Evolutionary conservation across 1,139 yeast species (phyloP), one percentile per base, ranked within the genome.

Genomic region (Starmera stellimalicola): DNA sequence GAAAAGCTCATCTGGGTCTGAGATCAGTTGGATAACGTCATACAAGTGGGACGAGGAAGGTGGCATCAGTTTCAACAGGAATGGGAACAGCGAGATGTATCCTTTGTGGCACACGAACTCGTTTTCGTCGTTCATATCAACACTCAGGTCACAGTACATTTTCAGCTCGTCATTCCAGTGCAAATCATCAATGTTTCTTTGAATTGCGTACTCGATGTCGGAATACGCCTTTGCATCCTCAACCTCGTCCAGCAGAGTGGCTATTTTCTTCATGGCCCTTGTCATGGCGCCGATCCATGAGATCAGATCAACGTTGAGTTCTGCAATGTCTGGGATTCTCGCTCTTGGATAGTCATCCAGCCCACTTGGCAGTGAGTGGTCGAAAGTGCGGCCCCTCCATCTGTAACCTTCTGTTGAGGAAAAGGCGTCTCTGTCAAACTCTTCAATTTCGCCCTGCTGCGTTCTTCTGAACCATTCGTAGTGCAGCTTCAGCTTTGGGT

Each of bases 211-310:
- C 45, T 78, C 85, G 30, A 77, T 72, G 18, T 55, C 46, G 11
- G 60, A 50, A 50, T 74, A 88, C 33, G 57, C 54, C 17, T 51
- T 51, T 8, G 68, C 70, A 48, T 87, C 96, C 3, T 72, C 76
- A 1, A 57, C 50, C 33, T 70, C 62, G 0, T 68, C 79, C 27
- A 87, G 59, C n/a, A 78, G 58, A 29, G 61, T 63, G 0, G 97
- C 93, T 42, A 91, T 73, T 36, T 73, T 66, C 43, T 73, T 73
- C 76, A 93, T 77, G 0, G 95, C 73, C 42, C 77, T 67, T 0
- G 95, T 73, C 94, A 91, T 85, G 15, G 83, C 77, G 8, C 95
- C 97, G 38, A 91, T 73, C 99, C 99, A 91, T 9, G 94, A 70
- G 33, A 88, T 62, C 37, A 91, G 64, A 53, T 91, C 99, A 18